Evolutionary conservation across 2,329 filamentous ascomycete species (phyloP), one percentile per base, ranked within the genome.

Genomic region (Fusarium mexicanum): DNA sequence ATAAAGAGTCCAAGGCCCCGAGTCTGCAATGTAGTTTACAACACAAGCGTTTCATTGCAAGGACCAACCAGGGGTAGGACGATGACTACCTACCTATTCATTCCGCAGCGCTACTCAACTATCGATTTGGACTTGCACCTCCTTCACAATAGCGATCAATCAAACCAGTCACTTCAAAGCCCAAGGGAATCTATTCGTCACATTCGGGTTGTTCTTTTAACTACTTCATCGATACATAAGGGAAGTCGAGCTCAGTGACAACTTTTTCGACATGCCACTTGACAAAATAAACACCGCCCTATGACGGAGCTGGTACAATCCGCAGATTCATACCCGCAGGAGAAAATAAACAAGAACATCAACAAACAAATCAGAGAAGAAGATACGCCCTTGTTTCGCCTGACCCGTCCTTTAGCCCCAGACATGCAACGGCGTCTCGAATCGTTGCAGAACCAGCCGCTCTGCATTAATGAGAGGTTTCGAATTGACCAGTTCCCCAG

Each of bases 221-320:
- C 69, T 74, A 72, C 60, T 71, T 74, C 72, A 69, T 74, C 61
- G 64, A 69, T 74, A 74, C 72, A 75, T 70, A 74, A 63, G 68
- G 71, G 72, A 74, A 75, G 35, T 61, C 53, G 53, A 67, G 58
- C 69, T 75, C 68, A 74, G 72, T 64, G 50, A 64, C 61, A 60
- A 50, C 54, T 37, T 51, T 33, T 33, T 53, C 29, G 18, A 40
- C 50, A 51, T 44, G 72, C 61, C 46, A 72, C 72, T 72, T 74
- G 72, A 75, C 72, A 69, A 59, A 73, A 65, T 48, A 75, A 75
- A 63, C 43, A 60, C 64, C 59, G 48, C 54, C 60, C 43, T 50
- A 57, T 66, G 73, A 60, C 63, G 63, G 61, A 61, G 46, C 46
- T 43, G 54, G 62, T 54, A 64, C 54, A 53, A 46, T 43, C 60